These are phyloP conservation scores for Crithidia brevicula DNA, from an alignment of 208 protist species.

Conservation along the genomic window DNA sequence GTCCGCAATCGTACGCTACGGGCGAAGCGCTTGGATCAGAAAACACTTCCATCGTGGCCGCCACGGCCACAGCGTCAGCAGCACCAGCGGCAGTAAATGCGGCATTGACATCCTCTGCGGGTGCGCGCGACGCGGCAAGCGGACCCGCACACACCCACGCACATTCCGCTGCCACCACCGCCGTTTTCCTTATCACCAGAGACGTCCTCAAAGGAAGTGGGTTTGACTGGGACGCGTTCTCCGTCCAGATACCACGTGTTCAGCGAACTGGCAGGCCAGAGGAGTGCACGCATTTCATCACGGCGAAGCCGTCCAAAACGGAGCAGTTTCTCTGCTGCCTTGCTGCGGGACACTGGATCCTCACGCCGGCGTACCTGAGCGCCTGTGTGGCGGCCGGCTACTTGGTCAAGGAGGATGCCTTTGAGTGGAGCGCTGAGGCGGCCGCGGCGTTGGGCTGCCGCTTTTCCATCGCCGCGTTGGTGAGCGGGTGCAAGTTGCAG, in stretches of 20 bases:
- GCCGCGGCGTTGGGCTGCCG: conserved; percentile 26
- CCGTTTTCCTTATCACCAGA: conserved; percentile 33
- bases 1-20: neutral
- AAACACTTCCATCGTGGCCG: conserved; percentile 92
- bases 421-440: conserved; percentile 59
- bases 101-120: too few relatives aligned
- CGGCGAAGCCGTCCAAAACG: conserved; percentile 57
- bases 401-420: conserved; percentile 44
- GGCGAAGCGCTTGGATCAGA: neutral
- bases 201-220: conserved; percentile 14
- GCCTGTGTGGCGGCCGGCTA: conserved; percentile 32
- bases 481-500: conserved; percentile 50
- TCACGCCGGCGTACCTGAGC: conserved; percentile 62
- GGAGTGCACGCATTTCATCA: conserved; percentile 80
- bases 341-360: conserved; percentile 67
- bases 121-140: neutral
- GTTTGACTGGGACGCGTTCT: conserved; percentile 24
- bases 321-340: conserved; percentile 67
- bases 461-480: conserved; percentile 41
- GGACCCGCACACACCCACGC: neutral
- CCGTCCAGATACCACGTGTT: conserved; percentile 12
- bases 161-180: conserved; percentile 1
- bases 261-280: conserved; percentile 37
- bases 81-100: too few relatives aligned
- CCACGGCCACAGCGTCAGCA: neutral